Evolutionary conservation across 495 filamentous ascomycete genomes (phyloP).

Genomic region (Rusavskia elegans): DNA sequence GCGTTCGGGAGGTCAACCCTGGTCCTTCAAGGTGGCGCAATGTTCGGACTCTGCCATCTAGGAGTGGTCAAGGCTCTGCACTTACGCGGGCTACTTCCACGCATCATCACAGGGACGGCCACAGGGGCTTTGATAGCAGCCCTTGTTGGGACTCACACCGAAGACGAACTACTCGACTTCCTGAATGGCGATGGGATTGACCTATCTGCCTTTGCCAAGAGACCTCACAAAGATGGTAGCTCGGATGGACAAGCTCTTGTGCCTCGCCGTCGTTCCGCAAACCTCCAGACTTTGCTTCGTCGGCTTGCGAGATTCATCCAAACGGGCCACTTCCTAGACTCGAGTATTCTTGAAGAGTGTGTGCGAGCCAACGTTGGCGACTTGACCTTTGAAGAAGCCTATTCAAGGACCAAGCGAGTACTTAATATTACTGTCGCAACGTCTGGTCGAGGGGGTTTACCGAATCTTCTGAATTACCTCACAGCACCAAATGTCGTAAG

Average conservation of each 20-base stretch:
- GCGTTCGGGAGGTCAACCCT: conserved; percentile 79
- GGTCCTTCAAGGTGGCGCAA: conserved; percentile 78
- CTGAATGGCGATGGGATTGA: conserved; percentile 69
- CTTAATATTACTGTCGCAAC: conserved; percentile 86
- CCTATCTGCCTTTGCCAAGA: conserved; percentile 55
- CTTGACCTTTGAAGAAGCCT: conserved; percentile 89
- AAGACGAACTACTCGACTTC: conserved; percentile 66
- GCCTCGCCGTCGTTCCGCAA: conserved; percentile 17
- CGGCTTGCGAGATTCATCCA: conserved; percentile 47
- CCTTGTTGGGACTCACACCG: conserved; percentile 74
- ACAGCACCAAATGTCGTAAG: conserved; percentile 87
- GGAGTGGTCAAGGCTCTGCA: conserved; percentile 85
- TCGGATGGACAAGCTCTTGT: conserved; percentile 12
- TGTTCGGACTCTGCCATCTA: conserved; percentile 83
- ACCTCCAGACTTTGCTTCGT: conserved; percentile 40
- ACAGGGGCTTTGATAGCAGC: conserved; percentile 86
- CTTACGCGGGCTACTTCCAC: conserved; percentile 64
- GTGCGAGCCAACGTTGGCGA: conserved; percentile 76
- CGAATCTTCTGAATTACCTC: conserved; percentile 79
- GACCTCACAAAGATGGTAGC: conserved; percentile 7
- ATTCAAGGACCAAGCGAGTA: conserved; percentile 67
- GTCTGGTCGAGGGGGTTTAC: conserved; percentile 54
- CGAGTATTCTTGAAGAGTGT: conserved; percentile 67
- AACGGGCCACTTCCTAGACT: conserved; percentile 75
- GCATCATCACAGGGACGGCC: conserved; percentile 83